phyloP scores from a whole-genome alignment of 495 filamentous ascomycete species.

The Astrocystis sublimbata region DNA sequence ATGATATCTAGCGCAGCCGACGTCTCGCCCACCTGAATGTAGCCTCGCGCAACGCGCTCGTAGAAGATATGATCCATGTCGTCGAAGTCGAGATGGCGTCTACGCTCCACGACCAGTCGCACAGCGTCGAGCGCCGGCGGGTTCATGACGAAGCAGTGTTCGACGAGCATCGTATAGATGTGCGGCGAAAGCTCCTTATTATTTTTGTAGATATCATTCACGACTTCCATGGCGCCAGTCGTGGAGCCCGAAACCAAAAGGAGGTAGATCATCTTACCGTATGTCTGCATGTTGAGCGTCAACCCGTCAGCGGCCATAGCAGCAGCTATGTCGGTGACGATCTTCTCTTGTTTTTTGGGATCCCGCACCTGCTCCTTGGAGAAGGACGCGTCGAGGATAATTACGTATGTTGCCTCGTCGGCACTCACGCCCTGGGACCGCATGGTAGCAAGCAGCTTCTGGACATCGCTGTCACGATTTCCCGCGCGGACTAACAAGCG shows the following conservation, averaged over 20 bases:
- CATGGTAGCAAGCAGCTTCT: constrained; percentile 48
- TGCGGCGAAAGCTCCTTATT: constrained; percentile 56
- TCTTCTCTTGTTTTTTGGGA: constrained; percentile 33
- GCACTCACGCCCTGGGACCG: constrained; percentile 30
- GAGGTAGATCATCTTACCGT: constrained; percentile 65
- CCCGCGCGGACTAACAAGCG: constrained; percentile 52
- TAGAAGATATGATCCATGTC: constrained; percentile 63
- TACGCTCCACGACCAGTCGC: constrained; percentile 52
- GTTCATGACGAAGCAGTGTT: constrained; percentile 60
- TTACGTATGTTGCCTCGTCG: constrained; percentile 45
- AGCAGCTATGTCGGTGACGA: constrained; percentile 45
- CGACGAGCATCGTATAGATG: constrained; percentile 70
- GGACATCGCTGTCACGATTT: constrained; percentile 35
- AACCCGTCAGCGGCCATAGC: constrained; percentile 57
- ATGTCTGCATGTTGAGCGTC: constrained; percentile 55
- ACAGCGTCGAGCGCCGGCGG: constrained; percentile 61
- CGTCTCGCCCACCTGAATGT: constrained; percentile 50
- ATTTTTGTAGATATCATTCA: constrained; percentile 57
- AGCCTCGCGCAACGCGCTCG: constrained; percentile 67
- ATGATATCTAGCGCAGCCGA: constrained; percentile 54
- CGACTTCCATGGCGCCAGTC: constrained; percentile 56
- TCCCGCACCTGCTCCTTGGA: constrained; percentile 18
- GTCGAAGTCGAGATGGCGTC: constrained; percentile 36
- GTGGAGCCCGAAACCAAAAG: constrained; percentile 40
- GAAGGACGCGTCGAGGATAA: constrained; percentile 44